Base-by-base conservation (phyloP, 805 yeast species). In the Pichia insulana region DNA sequence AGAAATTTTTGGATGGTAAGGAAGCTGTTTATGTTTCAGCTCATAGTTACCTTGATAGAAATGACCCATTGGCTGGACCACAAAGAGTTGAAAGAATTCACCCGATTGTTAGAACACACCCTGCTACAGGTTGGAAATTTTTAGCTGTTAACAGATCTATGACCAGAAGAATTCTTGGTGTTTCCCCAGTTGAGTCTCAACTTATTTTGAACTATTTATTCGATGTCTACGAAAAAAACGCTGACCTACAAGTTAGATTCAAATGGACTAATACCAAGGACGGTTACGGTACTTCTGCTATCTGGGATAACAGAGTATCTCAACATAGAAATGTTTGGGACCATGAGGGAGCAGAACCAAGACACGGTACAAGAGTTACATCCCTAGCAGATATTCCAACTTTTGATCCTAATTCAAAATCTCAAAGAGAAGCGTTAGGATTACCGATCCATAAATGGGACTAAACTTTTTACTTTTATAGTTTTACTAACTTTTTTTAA, bases 111-210 rank as follows among this genome's bases (percentile, higher is more conserved):
- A 69, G 83, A 61, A 74, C 80, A 27, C 81, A 78, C 51, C 83
- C 84, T 9, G 79, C 71, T 12, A 77, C 83, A 25, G 81, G 80
- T 28, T 68, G 76, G 73, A 78, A 78, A 58, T 63, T 75, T 2
- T 60, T 77, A 47, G 76, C 63, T 48, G 74, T 75, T 30, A 74
- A 75, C 57, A 65, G 76, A 37, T 59, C 65, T 18, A 65, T 68
- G 67, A 75, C 80, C 7, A 63, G 52, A 33, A 63, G 74, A 47
- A 76, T 77, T 42, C 67, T 69, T 12, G 81, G 79, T 0, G 63
- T 76, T 41, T 69, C 71, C 43, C 69, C 69, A 25, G 71, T 61
- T 39, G 82, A 77, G 57, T 64, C 72, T 13, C 69, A 68, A 33
- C 52, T 70, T 7, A 67, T 77, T 44, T 63, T 76, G 49, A 62